Evolutionary conservation across 805 yeast genomes (phyloP).

Genomic region (Ogataea wickerhamii): DNA sequence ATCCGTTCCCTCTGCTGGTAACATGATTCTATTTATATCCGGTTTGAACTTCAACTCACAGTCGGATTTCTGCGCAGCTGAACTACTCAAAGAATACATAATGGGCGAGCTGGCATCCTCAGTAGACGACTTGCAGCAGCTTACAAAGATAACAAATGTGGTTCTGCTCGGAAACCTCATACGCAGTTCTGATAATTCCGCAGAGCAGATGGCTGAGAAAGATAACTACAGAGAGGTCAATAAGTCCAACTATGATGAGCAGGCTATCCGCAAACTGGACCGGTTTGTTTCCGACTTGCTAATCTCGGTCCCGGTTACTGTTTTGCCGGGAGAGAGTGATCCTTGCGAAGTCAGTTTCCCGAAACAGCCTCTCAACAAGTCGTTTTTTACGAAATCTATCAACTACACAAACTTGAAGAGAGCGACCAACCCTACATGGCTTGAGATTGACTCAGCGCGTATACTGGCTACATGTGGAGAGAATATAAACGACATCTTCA

Average conservation of each 20-base stretch:
- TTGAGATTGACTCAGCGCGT: constrained; percentile 52
- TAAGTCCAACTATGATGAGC: constrained; percentile 47
- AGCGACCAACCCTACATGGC: constrained; percentile 73
- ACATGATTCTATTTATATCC: constrained; percentile 67
- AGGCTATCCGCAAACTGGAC: constrained; percentile 56
- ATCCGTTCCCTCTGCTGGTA: constrained; percentile 19
- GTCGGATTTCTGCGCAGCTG: constrained; percentile 43
- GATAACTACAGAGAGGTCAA: constrained; percentile 48
- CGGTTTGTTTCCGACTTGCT: constrained; percentile 53
- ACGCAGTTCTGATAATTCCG: constrained; percentile 22
- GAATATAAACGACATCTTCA: constrained; percentile 70
- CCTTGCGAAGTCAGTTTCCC: constrained; percentile 85
- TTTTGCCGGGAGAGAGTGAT: constrained; percentile 84
- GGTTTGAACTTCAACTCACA: constrained; percentile 59
- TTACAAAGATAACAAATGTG: constrained; percentile 40
- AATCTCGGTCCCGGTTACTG: constrained; percentile 59
- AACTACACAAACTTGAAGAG: constrained; percentile 37
- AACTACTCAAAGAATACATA: constrained; percentile 64
- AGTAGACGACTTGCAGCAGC: constrained; percentile 12
- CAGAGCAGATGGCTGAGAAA: constrained; percentile 28
- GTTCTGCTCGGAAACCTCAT: constrained; percentile 71
- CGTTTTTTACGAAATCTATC: constrained; percentile 51
- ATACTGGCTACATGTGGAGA: constrained; percentile 82
- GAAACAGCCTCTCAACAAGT: constrained; percentile 83
- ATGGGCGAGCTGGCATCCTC: constrained; percentile 56